A percentile compares a stretch with the other conserved stretches of the same genome.
Conservation (phyloP, 192 early-diverging fungal genomes). For the Piromyces sp. region DNA sequence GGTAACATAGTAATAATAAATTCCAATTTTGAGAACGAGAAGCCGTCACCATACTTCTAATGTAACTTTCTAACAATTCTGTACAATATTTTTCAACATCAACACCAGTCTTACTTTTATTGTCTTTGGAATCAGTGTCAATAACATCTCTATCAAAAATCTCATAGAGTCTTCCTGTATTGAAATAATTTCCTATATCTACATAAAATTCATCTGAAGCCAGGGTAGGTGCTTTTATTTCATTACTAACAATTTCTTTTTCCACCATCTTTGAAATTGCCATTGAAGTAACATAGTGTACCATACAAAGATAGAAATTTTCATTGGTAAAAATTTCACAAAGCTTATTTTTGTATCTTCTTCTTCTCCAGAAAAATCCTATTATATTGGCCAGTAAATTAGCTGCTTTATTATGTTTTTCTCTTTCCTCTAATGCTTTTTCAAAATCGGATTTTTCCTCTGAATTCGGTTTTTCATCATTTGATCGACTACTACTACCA, state of each 20-base stretch:
- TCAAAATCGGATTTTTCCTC: neutral
- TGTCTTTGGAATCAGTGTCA: neutral
- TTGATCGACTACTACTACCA: neutral
- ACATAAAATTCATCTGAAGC: neutral
- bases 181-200: neutral
- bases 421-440: neutral
- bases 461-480: neutral
- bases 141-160: neutral
- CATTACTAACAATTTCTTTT: neutral
- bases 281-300: neutral
- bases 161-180: neutral
- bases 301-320: neutral
- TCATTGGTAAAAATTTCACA: neutral
- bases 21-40: neutral
- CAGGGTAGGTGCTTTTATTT: neutral
- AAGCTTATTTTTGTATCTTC: neutral
- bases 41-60: neutral
- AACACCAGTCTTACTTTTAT: neutral
- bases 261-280: neutral
- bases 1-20: neutral
- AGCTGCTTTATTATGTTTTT: neutral
- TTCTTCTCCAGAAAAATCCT: neutral
- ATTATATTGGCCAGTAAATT: neutral
- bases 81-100: neutral
- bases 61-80: neutral